Base-by-base conservation (phyloP, 1,284 basidiomycete genomes). In the Tilletia walkeri region DNA sequence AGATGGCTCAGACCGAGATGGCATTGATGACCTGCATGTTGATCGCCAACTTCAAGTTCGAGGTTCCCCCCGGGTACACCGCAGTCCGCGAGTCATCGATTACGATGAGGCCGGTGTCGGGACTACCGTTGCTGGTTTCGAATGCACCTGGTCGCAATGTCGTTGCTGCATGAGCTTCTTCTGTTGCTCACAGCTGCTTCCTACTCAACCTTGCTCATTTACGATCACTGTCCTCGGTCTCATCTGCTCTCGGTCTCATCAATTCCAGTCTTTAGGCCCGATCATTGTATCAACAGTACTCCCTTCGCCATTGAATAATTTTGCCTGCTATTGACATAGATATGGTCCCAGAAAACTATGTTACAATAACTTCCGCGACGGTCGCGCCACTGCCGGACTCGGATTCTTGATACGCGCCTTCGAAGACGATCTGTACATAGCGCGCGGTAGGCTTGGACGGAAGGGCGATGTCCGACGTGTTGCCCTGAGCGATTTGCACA, bases 1-100 rank as follows among this genome's bases (percentile, higher is more conserved):
- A 74, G 12, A 80, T 79, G 78, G 75, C 72, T 38, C 74, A 75
- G 45, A 65, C 73, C 41, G 78, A 80, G 72, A 75, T 80, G 71
- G 78, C 78, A 71, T 73, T 74, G 2, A 68, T 75, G 34, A 67
- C 76, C 34, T 76, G 73, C 71, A 69, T 75, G 30, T 54, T 79
- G n/a, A 70, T 79, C 18, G 67, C 73, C 67, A 75, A 78, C 68
- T 79, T 79, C 70, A 69, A 70, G 36, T 77, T 79, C 34, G 73
- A 76, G 39, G 45, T 71, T 36, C 69, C 65, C 24, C 69, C 69
- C 53, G 72, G 76, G 6, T 74, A 77, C 24, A 24, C 16, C 6
- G 72, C 72, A 10, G 50, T 70, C 59, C 75, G 75, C 72, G 75
- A 73, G 36, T 73, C 75, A 10, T 53, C 75, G 65, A 78, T 78